phyloP scores from a whole-genome alignment of 2,329 filamentous ascomycete genomes.

The Fusarium camptoceras region DNA sequence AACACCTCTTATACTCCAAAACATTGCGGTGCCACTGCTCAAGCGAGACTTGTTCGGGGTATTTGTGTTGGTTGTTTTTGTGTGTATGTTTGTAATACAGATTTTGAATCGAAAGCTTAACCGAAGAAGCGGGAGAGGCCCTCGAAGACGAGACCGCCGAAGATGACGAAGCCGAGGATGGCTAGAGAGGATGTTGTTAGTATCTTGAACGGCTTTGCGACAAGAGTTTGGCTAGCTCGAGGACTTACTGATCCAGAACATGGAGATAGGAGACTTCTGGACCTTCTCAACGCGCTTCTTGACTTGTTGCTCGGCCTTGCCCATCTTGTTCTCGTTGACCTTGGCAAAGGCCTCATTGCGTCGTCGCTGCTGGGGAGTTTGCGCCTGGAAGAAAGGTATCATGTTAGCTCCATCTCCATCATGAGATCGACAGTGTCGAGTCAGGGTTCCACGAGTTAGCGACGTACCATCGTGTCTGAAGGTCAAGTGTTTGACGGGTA shows the following conservation, averaged over 20 bases:
- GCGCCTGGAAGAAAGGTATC: conserved; percentile 65
- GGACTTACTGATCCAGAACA: conserved; percentile 71
- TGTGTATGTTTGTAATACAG: conserved; percentile 13
- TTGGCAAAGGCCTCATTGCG: conserved; percentile 84
- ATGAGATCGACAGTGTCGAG: conserved; percentile 29
- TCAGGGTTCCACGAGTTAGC: conserved; percentile 2
- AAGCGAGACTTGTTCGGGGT: conserved; percentile 20
- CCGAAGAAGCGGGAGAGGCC: conserved; percentile 65
- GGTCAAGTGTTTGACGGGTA: neutral
- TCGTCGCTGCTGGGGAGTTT: conserved; percentile 86
- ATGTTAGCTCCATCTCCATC: conserved; percentile 38
- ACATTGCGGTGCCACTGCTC: neutral
- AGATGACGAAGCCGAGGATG: conserved; percentile 69
- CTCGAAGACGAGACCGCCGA: conserved; percentile 71
- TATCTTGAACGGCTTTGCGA: neutral
- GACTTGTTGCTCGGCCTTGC: conserved; percentile 74
- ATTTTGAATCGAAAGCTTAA: conserved; percentile 32
- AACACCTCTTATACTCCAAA: conserved; percentile 16
- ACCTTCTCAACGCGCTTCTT: conserved; percentile 70
- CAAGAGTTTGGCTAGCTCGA: neutral
- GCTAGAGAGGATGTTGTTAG: conserved; percentile 51
- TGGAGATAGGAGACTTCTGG: conserved; percentile 71
- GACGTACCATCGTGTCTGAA: conserved; percentile 31
- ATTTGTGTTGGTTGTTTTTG: conserved; percentile 12
- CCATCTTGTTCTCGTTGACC: conserved; percentile 77